Base-by-base conservation (phyloP, 306 rosid genomes). In the Spatholobus suberectus region DNA sequence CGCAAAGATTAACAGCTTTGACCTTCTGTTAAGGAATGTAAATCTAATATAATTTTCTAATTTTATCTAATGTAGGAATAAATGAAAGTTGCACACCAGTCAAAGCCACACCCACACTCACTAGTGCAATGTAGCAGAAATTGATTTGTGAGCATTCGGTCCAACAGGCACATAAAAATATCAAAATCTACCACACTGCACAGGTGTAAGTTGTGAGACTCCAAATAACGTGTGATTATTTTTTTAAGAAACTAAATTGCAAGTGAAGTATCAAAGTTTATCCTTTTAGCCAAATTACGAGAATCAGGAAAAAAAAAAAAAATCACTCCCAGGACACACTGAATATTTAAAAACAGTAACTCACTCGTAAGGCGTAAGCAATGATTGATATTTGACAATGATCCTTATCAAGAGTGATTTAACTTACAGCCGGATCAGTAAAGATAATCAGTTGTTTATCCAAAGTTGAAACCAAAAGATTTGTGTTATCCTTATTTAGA, bases 381-480 rank as follows among this genome's bases (percentile, higher is more conserved):
- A 69, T 43, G 78, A 55, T 71, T 54, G 66, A 59, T 54, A 24
- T 43, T 49, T 29, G 82, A 75, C 70, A 27, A 63, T 38, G 83
- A 54, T 62, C n/a, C 34, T 75, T 70, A 34, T 37, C 29, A 51
- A 68, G 43, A 75, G 46, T 17, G 35, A 49, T 77, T 84, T 70
- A 75, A 92, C 99, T 90, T 88, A 94, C 99, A 67, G 98, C 80
- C 57, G 99, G 97, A 76, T 94, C 98, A 5, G 99, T 94, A 89
- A 93, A 94, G 86, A 96, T 80, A 81, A 96, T 84, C 90, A 96
- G 87, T 77, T 86, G 89, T 86, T 90, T 92, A 83, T 96, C 99
- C 46, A 75, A 88, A 59, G 99, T 96, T 40, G 99, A 94, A 77
- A 94, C 98, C 90, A 96, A 86, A 44, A 96, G 92, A 89, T 94